Percentiles rank a stretch among this genome's conserved stretches.
Conservation (phyloP, 2,329 filamentous ascomycete genomes). For the Sclerotinia glacialis region DNA sequence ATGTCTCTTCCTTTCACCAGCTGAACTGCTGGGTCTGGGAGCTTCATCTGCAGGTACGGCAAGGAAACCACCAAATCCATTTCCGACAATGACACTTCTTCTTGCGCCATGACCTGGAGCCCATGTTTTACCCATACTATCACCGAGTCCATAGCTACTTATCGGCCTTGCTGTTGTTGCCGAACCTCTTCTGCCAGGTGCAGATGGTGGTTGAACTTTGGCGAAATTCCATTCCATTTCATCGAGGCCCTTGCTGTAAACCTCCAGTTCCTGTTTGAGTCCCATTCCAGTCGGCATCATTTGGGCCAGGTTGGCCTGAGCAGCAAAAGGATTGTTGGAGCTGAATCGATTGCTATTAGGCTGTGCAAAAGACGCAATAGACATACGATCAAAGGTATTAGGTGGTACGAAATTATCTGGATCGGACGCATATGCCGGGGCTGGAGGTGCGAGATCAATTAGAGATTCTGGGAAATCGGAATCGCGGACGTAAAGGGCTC, state of each 20-base stretch:
- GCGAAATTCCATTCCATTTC: slow-evolving; percentile 69
- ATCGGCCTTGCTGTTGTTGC: slow-evolving; percentile 44
- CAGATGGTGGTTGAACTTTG: slow-evolving; percentile 50
- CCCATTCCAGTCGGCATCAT: slow-evolving; percentile 30
- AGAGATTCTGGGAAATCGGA: slow-evolving; percentile 78
- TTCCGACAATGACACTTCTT: slow-evolving; percentile 62
- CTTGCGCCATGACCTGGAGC: slow-evolving; percentile 51
- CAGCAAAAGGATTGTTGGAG: slow-evolving; percentile 39
- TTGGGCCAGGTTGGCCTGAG: slow-evolving; percentile 22
- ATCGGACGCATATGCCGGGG: slow-evolving; percentile 48
- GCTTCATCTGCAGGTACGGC: slow-evolving; percentile 56
- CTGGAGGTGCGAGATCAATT: slow-evolving; percentile 63
- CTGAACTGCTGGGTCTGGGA: slow-evolving; percentile 34
- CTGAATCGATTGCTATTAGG: slow-evolving; percentile 29
- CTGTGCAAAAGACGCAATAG: slow-evolving; percentile 16
- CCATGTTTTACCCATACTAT: slow-evolving; percentile 45
- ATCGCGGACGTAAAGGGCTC: slow-evolving; percentile 81
- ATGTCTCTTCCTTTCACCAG: slow-evolving; percentile 28
- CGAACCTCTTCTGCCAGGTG: slow-evolving; percentile 41
- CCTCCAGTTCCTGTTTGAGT: slow-evolving; percentile 56
- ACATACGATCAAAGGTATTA: slow-evolving; percentile 38
- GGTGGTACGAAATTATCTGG: slow-evolving; percentile 33
- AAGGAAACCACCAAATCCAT: slow-evolving; percentile 64
- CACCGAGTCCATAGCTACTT: slow-evolving; percentile 44
- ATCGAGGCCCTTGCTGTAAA: slow-evolving; percentile 65